Evolutionary conservation across 768 basidiomycete genomes (phyloP), one percentile per base, ranked within the genome.

Genomic region (Hypsizygus marmoreus): DNA sequence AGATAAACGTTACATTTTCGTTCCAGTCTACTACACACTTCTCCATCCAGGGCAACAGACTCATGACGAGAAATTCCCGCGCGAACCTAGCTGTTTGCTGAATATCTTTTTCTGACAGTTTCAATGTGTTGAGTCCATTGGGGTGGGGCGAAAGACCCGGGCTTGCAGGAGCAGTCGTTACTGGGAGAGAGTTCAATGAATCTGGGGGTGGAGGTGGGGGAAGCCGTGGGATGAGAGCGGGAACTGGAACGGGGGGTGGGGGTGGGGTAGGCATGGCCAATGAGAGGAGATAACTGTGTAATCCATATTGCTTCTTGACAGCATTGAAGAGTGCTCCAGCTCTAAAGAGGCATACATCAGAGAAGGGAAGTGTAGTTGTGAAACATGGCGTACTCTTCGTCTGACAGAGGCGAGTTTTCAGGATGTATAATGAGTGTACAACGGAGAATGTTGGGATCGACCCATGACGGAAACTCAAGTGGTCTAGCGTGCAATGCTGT

Each of bases 41-140:
- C 69, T 98, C 95, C 91, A 98, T 95, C 91, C 91, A 97, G 1
- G 95, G 95, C 2, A 97, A 64, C 34, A 98, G 66, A 59, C 89
- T 94, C 82, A 89, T 91, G 9, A 86, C 83, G 3, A 91, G 75
- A 55, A 97, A 87, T 64, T 97, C 95, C 34, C 93, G 79, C 8
- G 91, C 77, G 57, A 97, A 92, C 42, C 81, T 79, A 0, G 83
- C 82, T 5, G 84, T 79, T 54, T 82, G 78, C 42, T 86, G 78
- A 11, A 91, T 86, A 67, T 95, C 93, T 36, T 69, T 67, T 56
- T 91, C 83, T 7, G 70, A 73, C 70, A 94, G 69, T 24, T 70
- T 66, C 29, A 91, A 56, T 0, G 77, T 71, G 53, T 74, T 73
- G 6, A 71, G 43, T 14, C 50, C 44, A 10, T 60, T 64, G 4